Evolutionary conservation across 306 rosid species (phyloP), one percentile per base, ranked within the genome.

Genomic region (Glycyrrhiza uralensis): DNA sequence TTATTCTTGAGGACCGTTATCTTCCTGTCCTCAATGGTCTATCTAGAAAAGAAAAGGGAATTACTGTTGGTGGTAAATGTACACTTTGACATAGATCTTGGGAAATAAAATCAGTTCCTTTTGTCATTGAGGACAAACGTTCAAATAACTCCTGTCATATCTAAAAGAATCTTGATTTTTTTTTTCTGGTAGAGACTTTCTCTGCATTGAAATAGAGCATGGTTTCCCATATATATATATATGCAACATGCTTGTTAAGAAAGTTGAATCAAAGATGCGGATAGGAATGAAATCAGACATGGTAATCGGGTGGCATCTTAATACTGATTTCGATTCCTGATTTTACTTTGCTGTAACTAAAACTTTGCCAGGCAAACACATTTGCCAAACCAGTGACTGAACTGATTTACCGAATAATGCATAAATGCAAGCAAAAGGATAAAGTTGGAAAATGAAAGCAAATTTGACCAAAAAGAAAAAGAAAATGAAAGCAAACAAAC

Each of bases 1-100:
- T 72, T 66, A 76, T 72, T 66, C 41, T 72, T 36, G 67, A 67
- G 74, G 79, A 72, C 24, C 59, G 81, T 39, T 67, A 68, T 80
- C 69, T 69, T 23, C 13, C 10, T 60, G 62, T 47, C 83, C 79
- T 69, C 63, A 8, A 49, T 65, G 77, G 77, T 45, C 30, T 24
- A 56, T 55, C 30, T 36, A 22, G 79, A 70, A 81, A 74, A 76
- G 86, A 47, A 74, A 83, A 52, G 10, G 28, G 19, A 78, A 32
- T 42, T 61, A 0, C 24, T 64, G 13, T 28, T 41, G 46, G 51
- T 44, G 39, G 61, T 56, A 56, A 36, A 76, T 24, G 66, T 41
- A 29, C 17, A 65, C 29, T n/a, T 60, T 32, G n/a, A 14, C 29
- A 63, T 36, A 50, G 18, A 50, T 61, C 2, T 15, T 44, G 69